Percentiles rank a stretch among this genome's conserved stretches.
Evolutionary conservation across 2,329 filamentous ascomycete species (phyloP).

Genomic region (Neopestalotiopsis rosae): DNA sequence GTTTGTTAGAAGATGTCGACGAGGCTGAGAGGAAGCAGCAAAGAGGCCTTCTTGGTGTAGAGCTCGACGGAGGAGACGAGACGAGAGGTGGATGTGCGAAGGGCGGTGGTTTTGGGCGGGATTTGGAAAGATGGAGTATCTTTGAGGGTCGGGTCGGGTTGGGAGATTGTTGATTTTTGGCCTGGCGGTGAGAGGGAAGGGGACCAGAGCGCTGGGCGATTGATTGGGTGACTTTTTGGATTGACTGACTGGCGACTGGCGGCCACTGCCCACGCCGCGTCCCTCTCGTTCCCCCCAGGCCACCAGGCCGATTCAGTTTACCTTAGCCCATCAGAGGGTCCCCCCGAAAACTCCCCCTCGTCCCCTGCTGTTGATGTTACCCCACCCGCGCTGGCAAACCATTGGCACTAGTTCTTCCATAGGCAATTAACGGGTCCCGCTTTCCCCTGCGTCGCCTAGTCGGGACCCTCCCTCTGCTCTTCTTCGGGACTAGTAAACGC

Average conservation of each 20-base stretch:
- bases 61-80: constrained; percentile 4
- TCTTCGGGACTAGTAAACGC: background rate
- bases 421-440: background rate
- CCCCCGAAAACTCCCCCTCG: too few species aligned
- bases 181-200: constrained; percentile 17
- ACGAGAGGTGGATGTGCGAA: constrained; percentile 13
- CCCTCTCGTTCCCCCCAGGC: background rate
- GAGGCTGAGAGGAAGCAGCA: constrained; percentile 3
- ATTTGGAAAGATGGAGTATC: constrained; percentile 13
- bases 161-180: constrained; percentile 20
- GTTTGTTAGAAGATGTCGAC: constrained; percentile 20
- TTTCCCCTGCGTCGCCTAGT: background rate
- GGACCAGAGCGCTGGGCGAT: background rate
- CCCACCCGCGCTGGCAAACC: background rate
- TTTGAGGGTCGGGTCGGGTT: constrained; percentile 14
- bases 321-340: background rate
- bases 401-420: background rate
- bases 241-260: constrained; percentile 8
- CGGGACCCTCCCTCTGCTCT: background rate
- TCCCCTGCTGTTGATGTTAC: background rate
- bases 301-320: background rate
- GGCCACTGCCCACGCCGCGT: background rate
- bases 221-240: background rate
- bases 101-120: constrained; percentile 9
- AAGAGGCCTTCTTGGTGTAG: constrained; percentile 1